These are phyloP conservation scores for Talaromyces funiculosus DNA, from an alignment of 2,329 filamentous ascomycete species.

Conservation along the genomic window DNA sequence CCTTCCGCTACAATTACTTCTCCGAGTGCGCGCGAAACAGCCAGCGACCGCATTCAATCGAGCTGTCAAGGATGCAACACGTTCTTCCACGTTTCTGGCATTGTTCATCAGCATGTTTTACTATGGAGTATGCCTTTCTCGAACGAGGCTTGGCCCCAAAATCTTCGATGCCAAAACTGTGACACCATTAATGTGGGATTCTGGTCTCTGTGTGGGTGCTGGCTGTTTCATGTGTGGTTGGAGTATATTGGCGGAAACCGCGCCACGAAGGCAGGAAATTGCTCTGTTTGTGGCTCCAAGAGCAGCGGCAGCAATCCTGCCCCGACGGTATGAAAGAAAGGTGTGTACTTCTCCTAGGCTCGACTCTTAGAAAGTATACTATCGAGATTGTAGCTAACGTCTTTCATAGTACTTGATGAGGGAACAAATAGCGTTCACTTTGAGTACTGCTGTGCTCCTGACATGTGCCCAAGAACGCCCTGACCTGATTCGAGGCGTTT, in stretches of 20 bases:
- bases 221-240: conserved; percentile 75
- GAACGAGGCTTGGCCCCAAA: conserved; percentile 66
- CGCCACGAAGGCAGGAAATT: conserved; percentile 64
- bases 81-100: conserved; percentile 72
- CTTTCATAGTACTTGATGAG: conserved; percentile 56
- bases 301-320: conserved; percentile 68
- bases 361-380: background rate
- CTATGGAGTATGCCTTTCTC: conserved; percentile 73
- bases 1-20: conserved; percentile 65
- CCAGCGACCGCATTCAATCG: conserved; percentile 40
- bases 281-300: conserved; percentile 75
- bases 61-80: conserved; percentile 55
- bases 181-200: conserved; percentile 53
- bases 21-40: conserved; percentile 51
- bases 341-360: conserved; percentile 21
- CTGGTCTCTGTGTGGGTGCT: conserved; percentile 59
- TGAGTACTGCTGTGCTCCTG: conserved; percentile 65
- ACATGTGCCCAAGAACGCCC: conserved; percentile 60
- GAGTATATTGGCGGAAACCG: conserved; percentile 69
- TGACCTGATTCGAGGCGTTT: conserved; percentile 59
- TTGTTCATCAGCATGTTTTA: conserved; percentile 75
- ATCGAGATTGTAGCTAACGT: conserved; percentile 4
- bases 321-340: conserved; percentile 58
- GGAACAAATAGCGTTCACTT: conserved; percentile 61
- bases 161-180: conserved; percentile 54